Evolutionary conservation across 768 basidiomycete genomes (phyloP), one percentile per base, ranked within the genome.

Genomic region (Boletus coccyginus): DNA sequence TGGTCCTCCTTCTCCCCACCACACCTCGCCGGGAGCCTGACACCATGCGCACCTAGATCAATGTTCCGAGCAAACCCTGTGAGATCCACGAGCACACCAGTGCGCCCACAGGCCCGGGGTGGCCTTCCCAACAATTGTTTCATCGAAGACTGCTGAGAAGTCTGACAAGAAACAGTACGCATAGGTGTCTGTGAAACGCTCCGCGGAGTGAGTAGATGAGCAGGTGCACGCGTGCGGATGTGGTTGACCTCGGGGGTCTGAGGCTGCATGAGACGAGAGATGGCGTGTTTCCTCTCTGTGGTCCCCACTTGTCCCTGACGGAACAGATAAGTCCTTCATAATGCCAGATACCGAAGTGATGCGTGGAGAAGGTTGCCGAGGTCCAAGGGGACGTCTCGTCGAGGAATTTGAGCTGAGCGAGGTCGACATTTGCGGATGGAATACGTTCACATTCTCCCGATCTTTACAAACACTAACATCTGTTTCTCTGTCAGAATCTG

Each of bases 1-100:
- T 42, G 52, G 7, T 59, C 58, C 50, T 50, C 81, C 56, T 73
- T 76, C 46, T 75, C 65, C 1, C 47, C 42, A 11, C 21, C 51
- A 14, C 43, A 60, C 45, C 11, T 69, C 13, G 31, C 42, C 5
- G 55, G 58, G 39, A 45, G 57, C 36, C 62, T 70, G 31, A 72
- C 52, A 17, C 70, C 70, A 50, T 69, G 72, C 16, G 65, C 72
- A 14, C 61, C 54, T 0, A 69, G 48, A 46, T 70, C 70, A 47
- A 69, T 67, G 31, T 73, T 72, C 44, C 66, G 67, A 55, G 69
- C 63, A 21, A 74, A 63, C 7, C 70, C 70, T 7, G 77, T 79
- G 31, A 79, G 61, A 52, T 81, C 78, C 11, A 65, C 70, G 11
- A 81, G 65, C 24, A 71, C 74, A 17, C 71, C 70, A 19, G 52